These are phyloP conservation scores for Mrakia frigida DNA, from an alignment of 768 basidiomycete species.

Conservation along the genomic window DNA sequence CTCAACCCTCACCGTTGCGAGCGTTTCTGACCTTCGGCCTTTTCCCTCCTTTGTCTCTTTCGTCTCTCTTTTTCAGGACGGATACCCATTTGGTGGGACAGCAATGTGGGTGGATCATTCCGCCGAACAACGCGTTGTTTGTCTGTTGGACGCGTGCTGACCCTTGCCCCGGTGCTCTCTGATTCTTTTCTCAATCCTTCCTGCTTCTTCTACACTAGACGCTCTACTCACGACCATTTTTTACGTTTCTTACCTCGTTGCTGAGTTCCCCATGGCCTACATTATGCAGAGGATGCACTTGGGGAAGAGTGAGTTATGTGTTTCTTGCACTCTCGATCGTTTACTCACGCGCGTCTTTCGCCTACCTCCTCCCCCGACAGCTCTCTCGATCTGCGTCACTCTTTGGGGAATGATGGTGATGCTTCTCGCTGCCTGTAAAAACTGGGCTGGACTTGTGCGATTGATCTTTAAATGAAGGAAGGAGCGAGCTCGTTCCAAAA, in stretches of 20 bases:
- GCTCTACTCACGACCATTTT: constrained; percentile 28
- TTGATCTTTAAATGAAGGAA: not conserved
- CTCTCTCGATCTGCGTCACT: constrained; percentile 4
- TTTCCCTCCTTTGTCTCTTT: not conserved
- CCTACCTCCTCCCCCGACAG: not conserved
- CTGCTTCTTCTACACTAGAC: not conserved
- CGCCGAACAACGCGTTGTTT: not conserved
- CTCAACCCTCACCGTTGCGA: not conserved
- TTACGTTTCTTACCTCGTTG: constrained; percentile 31
- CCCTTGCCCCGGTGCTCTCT: too few relatives aligned
- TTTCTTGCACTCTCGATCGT: too few relatives aligned
- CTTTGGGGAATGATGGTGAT: constrained; percentile 33
- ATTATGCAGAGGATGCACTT: constrained; percentile 31
- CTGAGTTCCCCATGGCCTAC: constrained; percentile 28
- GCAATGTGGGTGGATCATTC: constrained; percentile 4
- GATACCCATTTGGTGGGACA: constrained; percentile 30
- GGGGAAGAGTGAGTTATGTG: constrained; percentile 6
- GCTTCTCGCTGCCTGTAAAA: constrained; percentile 29
- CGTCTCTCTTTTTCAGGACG: not conserved
- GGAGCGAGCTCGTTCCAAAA: not conserved
- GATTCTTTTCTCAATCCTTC: too few relatives aligned
- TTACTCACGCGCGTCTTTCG: not conserved
- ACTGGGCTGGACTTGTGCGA: constrained; percentile 23
- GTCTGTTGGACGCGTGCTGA: not conserved
- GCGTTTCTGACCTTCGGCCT: not conserved